Evolutionary conservation across 176 grass and related monocot species (phyloP), one percentile per base, ranked within the genome.

Genomic region (Leersia perrieri): DNA sequence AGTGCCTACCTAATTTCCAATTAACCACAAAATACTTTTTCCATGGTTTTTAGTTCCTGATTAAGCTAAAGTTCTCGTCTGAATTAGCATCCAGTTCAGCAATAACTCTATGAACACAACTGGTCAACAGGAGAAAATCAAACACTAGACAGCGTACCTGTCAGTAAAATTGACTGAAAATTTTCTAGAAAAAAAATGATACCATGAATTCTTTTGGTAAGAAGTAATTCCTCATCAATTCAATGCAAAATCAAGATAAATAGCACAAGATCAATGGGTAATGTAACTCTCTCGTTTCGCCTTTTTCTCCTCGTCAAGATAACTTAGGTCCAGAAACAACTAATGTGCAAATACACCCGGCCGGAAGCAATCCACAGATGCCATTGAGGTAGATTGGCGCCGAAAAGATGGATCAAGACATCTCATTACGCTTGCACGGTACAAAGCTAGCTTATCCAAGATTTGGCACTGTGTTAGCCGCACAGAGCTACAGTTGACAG

Each of bases 371-470:
- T 66, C 18, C 20, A 66, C 61, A 16, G 76, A 62, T 47, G 11
- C 16, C 60, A 25, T 13, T 31, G 57, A 27, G 49, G 33, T 28
- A 27, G 55, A 58, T 25, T 9, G 7, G 10, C 60, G 26, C 75
- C 25, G 75, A 44, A 77, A 40, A 33, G 70, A 73, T 73, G 8
- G 42, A 73, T 22, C 27, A 33, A 32, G 44, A 73, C 70, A 44
- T 27, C 18, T 51, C 72, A 74, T 55, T 57, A 55, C 45, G 13
- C 13, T 63, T 14, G 26, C n/a, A 6, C 1, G 44, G 77, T 69
- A 42, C 53, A 57, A 80, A 42, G 14, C 49, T 22, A 22, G 49
- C 77, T 68, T 69, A 38, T 68, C 64, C 32, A 16, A 20, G 31
- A 25, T 18, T 11, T 57, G 41, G 16, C 47, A 35, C 28, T 27